These are phyloP conservation scores for Lycium barbarum DNA, from an alignment of 257 asterid species.

Conservation along the genomic window DNA sequence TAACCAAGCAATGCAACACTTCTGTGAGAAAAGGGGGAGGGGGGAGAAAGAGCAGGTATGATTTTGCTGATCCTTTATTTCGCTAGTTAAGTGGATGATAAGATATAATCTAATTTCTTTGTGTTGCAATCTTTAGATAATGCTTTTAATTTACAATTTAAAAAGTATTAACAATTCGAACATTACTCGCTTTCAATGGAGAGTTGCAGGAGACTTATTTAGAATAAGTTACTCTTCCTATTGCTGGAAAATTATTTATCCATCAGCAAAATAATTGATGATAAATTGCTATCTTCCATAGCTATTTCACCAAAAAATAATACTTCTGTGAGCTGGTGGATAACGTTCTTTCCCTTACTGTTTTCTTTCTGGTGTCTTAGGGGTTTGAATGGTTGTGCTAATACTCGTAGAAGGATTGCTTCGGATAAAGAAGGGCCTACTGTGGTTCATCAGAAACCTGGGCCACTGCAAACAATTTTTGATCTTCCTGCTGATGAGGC, in stretches of 20 bases:
- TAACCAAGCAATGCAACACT: not conserved
- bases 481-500: constrained; percentile 89
- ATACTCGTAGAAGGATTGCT: constrained; percentile 49
- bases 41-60: not conserved
- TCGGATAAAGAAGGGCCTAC: constrained; percentile 64
- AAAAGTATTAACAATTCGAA: not conserved
- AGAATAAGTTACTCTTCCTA: not conserved
- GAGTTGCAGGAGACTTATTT: constrained; percentile 5
- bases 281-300: not conserved
- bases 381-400: constrained; percentile 63
- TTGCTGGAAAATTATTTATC: not conserved
- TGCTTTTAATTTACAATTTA: not conserved
- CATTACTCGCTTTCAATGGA: not conserved
- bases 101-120: constrained; percentile 2
- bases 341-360: not conserved
- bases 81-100: not conserved
- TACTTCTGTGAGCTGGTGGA: not conserved
- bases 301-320: not conserved
- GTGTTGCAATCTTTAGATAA: constrained; percentile 18
- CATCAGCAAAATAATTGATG: not conserved
- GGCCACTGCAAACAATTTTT: constrained; percentile 87
- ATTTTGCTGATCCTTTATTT: not conserved
- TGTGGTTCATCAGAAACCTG: constrained; percentile 75
- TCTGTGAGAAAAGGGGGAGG: not conserved
- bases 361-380: constrained; percentile 43